phyloP scores from a whole-genome alignment of 176 grass and related monocot species.

The Thinopyrum elongatum region DNA sequence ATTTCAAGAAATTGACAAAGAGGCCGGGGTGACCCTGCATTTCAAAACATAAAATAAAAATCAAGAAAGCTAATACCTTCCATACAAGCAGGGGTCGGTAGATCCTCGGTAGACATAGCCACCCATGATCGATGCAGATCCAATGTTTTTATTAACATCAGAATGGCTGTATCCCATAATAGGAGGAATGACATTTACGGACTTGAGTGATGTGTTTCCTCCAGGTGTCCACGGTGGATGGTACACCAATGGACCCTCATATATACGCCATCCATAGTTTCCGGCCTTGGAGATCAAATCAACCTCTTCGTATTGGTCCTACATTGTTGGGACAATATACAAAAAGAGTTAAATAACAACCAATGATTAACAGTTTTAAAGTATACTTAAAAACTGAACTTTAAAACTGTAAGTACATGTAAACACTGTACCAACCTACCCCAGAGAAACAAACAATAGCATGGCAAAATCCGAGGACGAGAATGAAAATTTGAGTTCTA shows the following conservation, averaged over 20 bases:
- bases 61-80: conserved; percentile 40
- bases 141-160: conserved; percentile 41
- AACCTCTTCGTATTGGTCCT: conserved; percentile 71
- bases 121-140: conserved; percentile 68
- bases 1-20: background rate
- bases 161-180: conserved; percentile 60
- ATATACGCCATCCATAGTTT: conserved; percentile 76
- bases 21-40: background rate
- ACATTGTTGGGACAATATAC: background rate
- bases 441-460: background rate
- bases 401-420: no score
- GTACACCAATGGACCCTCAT: conserved; percentile 47
- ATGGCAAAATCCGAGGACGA: background rate
- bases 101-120: conserved; percentile 69
- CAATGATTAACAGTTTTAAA: background rate
- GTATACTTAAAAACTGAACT: background rate
- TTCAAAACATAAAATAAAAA: no score
- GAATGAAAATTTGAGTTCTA: background rate
- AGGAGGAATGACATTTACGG: conserved; percentile 48
- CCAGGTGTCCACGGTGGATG: conserved; percentile 35
- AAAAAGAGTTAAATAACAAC: background rate
- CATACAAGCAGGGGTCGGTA: conserved; percentile 69
- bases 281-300: conserved; percentile 68
- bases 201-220: conserved; percentile 49
- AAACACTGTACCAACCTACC: background rate